Percentiles rank a stretch among this genome's conserved stretches.
Conservation (phyloP, 2,329 filamentous ascomycete genomes). For the Fusarium sp. region DNA sequence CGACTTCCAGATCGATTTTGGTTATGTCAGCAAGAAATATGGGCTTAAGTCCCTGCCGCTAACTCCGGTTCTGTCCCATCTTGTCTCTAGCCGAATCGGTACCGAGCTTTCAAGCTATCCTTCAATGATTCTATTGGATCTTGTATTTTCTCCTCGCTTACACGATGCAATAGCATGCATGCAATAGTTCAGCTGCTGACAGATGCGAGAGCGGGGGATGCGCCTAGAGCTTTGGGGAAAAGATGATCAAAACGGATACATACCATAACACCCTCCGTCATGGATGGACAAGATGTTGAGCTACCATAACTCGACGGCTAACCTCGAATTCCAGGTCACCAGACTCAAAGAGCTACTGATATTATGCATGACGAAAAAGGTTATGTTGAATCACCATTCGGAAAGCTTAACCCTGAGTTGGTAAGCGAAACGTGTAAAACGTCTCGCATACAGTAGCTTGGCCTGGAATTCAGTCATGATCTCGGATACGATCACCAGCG, state of each 20-base stretch:
- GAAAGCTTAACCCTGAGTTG: constrained; percentile 1
- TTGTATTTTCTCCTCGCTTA: constrained; percentile 17
- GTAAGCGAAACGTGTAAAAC: constrained; percentile 14
- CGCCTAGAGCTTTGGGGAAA: neutral
- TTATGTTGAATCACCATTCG: constrained; percentile 32
- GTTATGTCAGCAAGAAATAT: constrained; percentile 37
- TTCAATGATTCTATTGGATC: constrained; percentile 11
- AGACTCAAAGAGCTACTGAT: constrained; percentile 11
- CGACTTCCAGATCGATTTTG: constrained; percentile 5
- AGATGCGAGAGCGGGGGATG: constrained; percentile 18
- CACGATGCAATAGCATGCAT: constrained; percentile 18
- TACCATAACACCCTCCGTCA: constrained; percentile 17
- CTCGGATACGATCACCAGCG: neutral
- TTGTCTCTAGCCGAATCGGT: constrained; percentile 37
- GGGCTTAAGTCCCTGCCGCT: constrained; percentile 47
- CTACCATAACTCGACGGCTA: neutral
- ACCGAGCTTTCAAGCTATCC: constrained; percentile 29
- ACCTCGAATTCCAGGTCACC: constrained; percentile 27
- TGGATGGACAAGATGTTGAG: constrained; percentile 13
- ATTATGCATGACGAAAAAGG: constrained; percentile 11
- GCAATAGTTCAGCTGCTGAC: constrained; percentile 21
- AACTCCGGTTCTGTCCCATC: constrained; percentile 40
- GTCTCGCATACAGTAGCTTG: neutral
- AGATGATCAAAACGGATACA: neutral
- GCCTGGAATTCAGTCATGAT: constrained; percentile 17